Percentiles rank a stretch among this genome's conserved stretches.
Evolutionary conservation across 495 filamentous ascomycete species (phyloP).

Genomic region (Darksidea phi): DNA sequence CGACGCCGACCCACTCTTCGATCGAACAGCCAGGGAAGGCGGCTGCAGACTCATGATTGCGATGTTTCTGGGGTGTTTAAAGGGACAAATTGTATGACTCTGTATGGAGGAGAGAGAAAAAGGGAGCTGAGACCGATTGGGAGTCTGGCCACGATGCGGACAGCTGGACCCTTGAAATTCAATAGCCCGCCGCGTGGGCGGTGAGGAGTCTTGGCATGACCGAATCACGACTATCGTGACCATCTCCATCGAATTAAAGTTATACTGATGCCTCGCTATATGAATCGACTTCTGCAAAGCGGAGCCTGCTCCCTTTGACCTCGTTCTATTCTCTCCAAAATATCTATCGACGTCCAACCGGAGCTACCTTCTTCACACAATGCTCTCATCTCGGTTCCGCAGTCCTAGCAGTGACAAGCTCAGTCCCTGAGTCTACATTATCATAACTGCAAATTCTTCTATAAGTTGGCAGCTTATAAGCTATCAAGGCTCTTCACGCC

Average conservation of each 20-base stretch:
- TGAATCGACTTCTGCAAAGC: too few species aligned
- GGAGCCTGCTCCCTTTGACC: too few species aligned
- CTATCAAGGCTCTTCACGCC: too few species aligned
- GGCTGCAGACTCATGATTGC: slow-evolving; percentile 41
- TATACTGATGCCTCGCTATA: too few species aligned
- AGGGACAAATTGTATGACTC: background rate
- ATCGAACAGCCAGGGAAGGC: slow-evolving; percentile 35
- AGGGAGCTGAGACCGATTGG: background rate
- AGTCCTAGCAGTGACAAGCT: too few species aligned
- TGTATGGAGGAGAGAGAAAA: background rate
- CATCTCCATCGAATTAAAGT: background rate
- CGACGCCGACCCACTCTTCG: slow-evolving; percentile 36
- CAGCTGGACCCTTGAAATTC: slow-evolving; percentile 2
- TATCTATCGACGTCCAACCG: too few species aligned
- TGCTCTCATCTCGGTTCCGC: too few species aligned
- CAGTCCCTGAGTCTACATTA: too few species aligned
- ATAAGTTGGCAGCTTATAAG: too few species aligned
- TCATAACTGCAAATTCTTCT: too few species aligned
- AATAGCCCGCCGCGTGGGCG: background rate
- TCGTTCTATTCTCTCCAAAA: too few species aligned
- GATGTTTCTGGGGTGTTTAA: background rate
- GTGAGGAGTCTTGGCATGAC: background rate
- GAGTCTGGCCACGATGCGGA: background rate
- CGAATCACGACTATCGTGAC: background rate
- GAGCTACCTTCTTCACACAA: too few species aligned